A percentile compares a stretch with the other conserved stretches of the same genome.
Conservation (phyloP, 1,284 basidiomycete species). For the Cryptococcus sp. region DNA sequence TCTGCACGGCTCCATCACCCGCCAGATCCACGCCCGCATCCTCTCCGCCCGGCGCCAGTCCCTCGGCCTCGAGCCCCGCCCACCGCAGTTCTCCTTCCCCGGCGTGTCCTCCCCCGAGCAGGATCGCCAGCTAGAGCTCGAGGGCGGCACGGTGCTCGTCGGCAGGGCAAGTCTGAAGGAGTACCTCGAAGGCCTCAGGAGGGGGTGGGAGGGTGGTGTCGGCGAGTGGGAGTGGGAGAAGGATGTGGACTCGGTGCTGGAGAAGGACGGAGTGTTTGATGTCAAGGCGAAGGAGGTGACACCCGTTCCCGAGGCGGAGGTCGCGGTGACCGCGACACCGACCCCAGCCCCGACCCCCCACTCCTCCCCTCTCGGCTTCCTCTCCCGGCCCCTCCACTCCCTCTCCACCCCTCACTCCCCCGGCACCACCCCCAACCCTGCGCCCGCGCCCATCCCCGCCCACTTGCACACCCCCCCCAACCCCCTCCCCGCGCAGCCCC, state of each 20-base stretch:
- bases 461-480: constrained; percentile 56
- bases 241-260: constrained; percentile 63
- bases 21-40: constrained; percentile 54
- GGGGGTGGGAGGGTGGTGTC: constrained; percentile 78
- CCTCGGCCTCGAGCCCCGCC: constrained; percentile 60
- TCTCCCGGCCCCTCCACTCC: constrained; percentile 28
- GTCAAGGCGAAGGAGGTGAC: constrained; percentile 50
- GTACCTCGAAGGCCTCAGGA: constrained; percentile 79
- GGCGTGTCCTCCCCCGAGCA: constrained; percentile 59
- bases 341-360: constrained; percentile 11
- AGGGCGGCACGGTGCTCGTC: constrained; percentile 80
- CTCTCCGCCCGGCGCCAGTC: constrained; percentile 54
- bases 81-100: constrained; percentile 56
- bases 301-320: constrained; percentile 4
- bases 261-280: constrained; percentile 73
- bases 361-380: constrained; percentile 22
- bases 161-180: constrained; percentile 92
- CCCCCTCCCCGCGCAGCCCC: constrained; percentile 70
- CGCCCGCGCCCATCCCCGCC: constrained; percentile 36
- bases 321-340: constrained; percentile 4
- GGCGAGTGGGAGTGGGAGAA: constrained; percentile 72
- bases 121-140: constrained; percentile 62
- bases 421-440: constrained; percentile 27
- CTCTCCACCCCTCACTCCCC: constrained; percentile 2
- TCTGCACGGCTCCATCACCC: constrained; percentile 74